A percentile compares a stretch with the other conserved stretches of the same genome.
Conservation (phyloP, 306 rosid genomes). For the Gastrolobium villosum region DNA sequence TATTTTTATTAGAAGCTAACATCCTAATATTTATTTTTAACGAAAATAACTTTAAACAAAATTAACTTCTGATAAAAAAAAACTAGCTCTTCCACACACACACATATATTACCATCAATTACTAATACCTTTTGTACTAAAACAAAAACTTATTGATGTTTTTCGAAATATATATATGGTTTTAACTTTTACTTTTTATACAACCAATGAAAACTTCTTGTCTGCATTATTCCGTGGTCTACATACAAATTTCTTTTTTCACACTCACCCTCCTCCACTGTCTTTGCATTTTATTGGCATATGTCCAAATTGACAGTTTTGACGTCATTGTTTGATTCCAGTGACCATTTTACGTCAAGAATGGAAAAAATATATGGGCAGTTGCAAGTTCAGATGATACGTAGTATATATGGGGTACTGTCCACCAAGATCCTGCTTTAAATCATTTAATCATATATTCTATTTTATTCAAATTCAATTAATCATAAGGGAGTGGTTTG, state of each 20-base stretch:
- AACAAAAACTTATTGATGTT: not conserved
- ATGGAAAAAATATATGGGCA: conserved; percentile 1
- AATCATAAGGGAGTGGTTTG: not conserved
- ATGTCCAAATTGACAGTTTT: conserved; percentile 51
- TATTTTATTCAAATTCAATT: not conserved
- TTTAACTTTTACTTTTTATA: not conserved
- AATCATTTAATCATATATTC: not conserved
- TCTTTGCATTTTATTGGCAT: conserved; percentile 20
- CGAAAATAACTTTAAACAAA: too few species aligned
- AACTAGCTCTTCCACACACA: too few species aligned
- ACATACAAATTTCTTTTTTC: not conserved
- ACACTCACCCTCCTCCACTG: conserved; percentile 2
- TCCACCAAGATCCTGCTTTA: conserved; percentile 36
- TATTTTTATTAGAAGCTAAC: too few species aligned
- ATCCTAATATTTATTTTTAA: too few species aligned
- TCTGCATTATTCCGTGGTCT: not conserved
- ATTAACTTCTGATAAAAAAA: too few species aligned
- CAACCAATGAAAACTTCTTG: not conserved
- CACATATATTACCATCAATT: not conserved
- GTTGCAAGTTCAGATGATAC: conserved; percentile 30
- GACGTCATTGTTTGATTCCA: conserved; percentile 53
- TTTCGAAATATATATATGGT: not conserved
- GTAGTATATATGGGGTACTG: conserved; percentile 7
- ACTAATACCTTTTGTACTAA: not conserved
- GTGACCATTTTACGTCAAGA: conserved; percentile 37